These are phyloP conservation scores for Papiliotrema flavescens DNA, from an alignment of 1,284 basidiomycete genomes.

Conservation along the genomic window DNA sequence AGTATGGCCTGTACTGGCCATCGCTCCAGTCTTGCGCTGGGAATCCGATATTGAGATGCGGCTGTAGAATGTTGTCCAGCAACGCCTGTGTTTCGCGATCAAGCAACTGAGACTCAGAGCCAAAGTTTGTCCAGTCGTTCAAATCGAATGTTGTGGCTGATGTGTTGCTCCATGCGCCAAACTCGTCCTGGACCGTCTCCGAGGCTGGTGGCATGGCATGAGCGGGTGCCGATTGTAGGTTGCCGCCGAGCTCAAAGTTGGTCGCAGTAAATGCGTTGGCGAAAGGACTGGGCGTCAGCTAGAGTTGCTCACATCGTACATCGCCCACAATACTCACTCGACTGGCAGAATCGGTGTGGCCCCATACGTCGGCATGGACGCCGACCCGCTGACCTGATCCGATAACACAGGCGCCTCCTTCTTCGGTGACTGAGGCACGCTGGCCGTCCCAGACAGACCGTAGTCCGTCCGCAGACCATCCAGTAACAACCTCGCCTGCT, in stretches of 20 bases:
- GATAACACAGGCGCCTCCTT: neutral
- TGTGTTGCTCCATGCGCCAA: neutral
- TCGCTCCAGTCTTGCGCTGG: neutral
- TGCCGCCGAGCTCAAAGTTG: neutral
- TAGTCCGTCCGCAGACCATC: slow-evolving; percentile 21
- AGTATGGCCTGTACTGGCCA: neutral
- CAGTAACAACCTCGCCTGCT: slow-evolving; percentile 17
- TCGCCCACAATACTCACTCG: too few relatives aligned
- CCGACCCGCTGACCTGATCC: neutral
- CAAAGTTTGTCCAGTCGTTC: neutral
- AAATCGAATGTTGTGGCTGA: neutral
- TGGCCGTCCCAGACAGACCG: slow-evolving; percentile 5
- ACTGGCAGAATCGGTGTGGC: too few relatives aligned
- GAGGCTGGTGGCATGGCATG: neutral
- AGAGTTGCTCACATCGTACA: too few relatives aligned
- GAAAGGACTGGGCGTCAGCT: neutral
- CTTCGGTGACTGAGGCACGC: neutral
- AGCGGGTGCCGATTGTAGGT: neutral
- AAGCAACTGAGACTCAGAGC: neutral
- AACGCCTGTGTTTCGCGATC: slow-evolving; percentile 14
- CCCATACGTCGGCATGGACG: too few relatives aligned
- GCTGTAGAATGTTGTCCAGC: slow-evolving; percentile 14
- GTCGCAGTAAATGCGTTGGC: neutral
- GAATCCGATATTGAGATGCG: slow-evolving; percentile 8
- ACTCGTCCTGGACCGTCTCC: too few relatives aligned